phyloP scores from a whole-genome alignment of 1,139 yeast genomes.

The Maudiozyma humilis region DNA sequence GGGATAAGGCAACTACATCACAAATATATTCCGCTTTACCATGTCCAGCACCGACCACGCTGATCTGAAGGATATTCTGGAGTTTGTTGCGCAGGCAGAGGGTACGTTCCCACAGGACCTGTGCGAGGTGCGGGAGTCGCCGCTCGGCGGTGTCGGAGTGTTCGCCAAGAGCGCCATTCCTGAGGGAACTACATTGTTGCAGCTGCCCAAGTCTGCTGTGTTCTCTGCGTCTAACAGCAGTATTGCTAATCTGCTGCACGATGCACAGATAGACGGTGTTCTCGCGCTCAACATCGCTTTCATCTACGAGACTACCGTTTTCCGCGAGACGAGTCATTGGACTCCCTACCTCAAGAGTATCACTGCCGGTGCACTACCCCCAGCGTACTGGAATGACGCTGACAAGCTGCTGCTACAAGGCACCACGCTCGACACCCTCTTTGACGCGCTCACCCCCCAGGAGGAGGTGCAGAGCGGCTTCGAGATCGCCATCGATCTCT shows the following conservation, averaged over 20 bases:
- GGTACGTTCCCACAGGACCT: conserved; percentile 41
- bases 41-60: conserved; percentile 28
- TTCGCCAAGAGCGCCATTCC: conserved; percentile 43
- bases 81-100: conserved; percentile 45
- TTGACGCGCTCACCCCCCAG: conserved; percentile 32
- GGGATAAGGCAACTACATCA: too few species aligned
- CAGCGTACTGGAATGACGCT: conserved; percentile 55
- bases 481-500: conserved; percentile 45
- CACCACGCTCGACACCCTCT: conserved; percentile 58
- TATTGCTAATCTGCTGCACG: conserved; percentile 60
- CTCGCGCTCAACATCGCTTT: conserved; percentile 59
- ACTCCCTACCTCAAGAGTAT: conserved; percentile 51
- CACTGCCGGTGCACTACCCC: conserved; percentile 42
- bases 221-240: conserved; percentile 53
- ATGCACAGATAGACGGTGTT: conserved; percentile 55
- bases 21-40: neutral
- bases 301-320: conserved; percentile 52
- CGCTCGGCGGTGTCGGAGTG: conserved; percentile 60
- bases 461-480: conserved; percentile 50
- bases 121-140: conserved; percentile 46
- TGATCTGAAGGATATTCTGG: conserved; percentile 28
- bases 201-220: conserved; percentile 41
- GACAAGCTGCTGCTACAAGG: conserved; percentile 46
- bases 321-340: conserved; percentile 68
- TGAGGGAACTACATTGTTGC: conserved; percentile 30